Base-by-base conservation (phyloP, 495 filamentous ascomycete species). In the Beverwykella pulmonaria region DNA sequence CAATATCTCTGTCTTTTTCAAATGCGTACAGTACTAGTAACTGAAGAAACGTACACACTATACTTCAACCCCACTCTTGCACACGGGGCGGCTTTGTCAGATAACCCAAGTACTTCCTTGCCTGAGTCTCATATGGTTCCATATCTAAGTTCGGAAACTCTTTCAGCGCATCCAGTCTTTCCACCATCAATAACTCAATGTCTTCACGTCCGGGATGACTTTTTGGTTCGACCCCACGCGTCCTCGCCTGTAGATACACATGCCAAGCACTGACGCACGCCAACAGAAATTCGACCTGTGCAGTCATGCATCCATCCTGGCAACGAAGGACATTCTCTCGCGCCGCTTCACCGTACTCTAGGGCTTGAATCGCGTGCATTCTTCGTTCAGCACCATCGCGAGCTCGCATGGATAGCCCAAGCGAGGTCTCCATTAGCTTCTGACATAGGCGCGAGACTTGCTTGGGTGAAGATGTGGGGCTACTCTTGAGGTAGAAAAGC, bases 241-340 rank as follows among this genome's bases (percentile, higher is more conserved):
- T 20, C 26, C 39, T 47, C 20, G 53, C 32, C 9, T 56, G 26
- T 34, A 64, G 39, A 47, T 64, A 64, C 39, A 57, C 52, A 30
- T 47, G 47, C 61, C 61, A 64, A 15, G 20, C 61, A 32, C 32
- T 57, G 19, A 57, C 36, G 48, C 61, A 64, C 1, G 61, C 61
- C 34, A 64, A 27, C 23, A 48, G 7, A n/a, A 64, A 64, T 32
- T 64, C 10, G 17, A 64, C 27, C 25, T 64, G 61, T 34, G 61
- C 61, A 48, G 56, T 29, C 61, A 64, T 64, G 39, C 61, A 64
- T n/a, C 48, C 50, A 34, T 64, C 61, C 3, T 19, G 17, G 25
- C 34, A 27, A 15, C 23, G 46, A 17, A 48, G 14, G n/a, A 57
- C 61, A 27, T 64, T 64, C 1, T 47, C 53, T 22, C 56, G 27